phyloP scores from a whole-genome alignment of 1,284 basidiomycete species.

The Trichosporon sp. region DNA sequence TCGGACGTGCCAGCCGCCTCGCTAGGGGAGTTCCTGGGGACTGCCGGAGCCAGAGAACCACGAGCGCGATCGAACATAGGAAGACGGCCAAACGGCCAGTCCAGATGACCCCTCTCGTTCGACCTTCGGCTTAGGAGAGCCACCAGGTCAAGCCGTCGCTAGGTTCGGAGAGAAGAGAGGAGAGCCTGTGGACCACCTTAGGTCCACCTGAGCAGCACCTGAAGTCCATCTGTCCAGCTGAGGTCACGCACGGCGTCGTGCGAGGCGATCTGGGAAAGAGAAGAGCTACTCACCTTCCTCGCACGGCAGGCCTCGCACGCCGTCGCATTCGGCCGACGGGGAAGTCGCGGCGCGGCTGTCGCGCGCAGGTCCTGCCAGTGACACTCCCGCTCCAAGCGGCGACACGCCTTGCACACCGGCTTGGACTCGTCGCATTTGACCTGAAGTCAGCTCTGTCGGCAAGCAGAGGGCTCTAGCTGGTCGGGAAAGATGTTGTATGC shows the following conservation, averaged over 20 bases:
- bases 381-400: conserved; percentile 18
- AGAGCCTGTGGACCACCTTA: background rate
- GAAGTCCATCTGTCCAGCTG: background rate
- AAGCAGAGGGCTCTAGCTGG: too few species aligned
- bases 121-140: too few species aligned
- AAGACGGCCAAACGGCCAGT: too few species aligned
- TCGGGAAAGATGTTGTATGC: too few species aligned
- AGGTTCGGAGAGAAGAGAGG: background rate
- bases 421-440: conserved; percentile 29
- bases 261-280: too few species aligned
- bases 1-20: background rate
- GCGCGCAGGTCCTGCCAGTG: conserved; percentile 1
- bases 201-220: too few species aligned
- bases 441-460: conserved; percentile 4
- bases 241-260: too few species aligned
- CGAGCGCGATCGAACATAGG: too few species aligned
- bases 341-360: conserved; percentile 9
- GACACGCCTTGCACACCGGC: conserved; percentile 23
- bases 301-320: conserved; percentile 20
- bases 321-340: conserved; percentile 23
- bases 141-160: background rate
- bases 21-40: too few species aligned
- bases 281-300: conserved; percentile 19
- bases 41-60: too few species aligned
- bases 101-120: too few species aligned